Conservation (phyloP, 202 grass and related monocot species). For the Digitaria exilis region DNA sequence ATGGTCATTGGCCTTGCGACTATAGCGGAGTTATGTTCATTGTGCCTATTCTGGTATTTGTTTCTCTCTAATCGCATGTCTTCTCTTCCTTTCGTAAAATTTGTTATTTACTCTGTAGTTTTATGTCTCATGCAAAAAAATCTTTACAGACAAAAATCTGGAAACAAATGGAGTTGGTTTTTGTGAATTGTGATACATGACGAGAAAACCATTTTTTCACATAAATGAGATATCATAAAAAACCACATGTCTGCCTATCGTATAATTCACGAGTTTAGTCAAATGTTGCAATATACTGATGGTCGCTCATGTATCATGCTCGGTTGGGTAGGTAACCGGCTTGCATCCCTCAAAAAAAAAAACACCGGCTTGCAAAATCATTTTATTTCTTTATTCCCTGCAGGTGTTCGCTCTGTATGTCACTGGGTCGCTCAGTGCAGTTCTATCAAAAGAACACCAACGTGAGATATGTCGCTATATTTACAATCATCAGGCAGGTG, state of each 20-base stretch:
- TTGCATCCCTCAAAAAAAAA: no score
- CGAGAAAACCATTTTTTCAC: no score
- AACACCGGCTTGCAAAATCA: no score
- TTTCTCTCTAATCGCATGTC: neutral
- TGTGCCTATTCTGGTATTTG: constrained; percentile 23
- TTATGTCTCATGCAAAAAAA: neutral
- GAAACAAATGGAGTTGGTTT: neutral
- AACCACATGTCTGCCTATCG: no score
- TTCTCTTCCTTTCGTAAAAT: neutral
- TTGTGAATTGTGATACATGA: no score
- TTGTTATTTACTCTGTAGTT: neutral
- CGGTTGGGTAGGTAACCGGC: neutral
- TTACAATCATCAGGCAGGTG: constrained; percentile 24
- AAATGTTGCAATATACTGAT: neutral
- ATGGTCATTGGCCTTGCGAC: constrained; percentile 38
- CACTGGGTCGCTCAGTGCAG: neutral
- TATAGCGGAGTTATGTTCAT: constrained; percentile 42
- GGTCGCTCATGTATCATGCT: neutral
- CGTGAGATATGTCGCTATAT: constrained; percentile 32
- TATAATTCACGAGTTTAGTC: neutral
- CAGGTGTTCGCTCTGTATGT: constrained; percentile 34
- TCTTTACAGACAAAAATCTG: neutral
- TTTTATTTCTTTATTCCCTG: neutral
- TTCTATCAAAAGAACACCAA: neutral
- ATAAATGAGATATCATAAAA: no score